Base-by-base conservation (phyloP, 208 protist species). In the Trypanosoma grayi region DNA sequence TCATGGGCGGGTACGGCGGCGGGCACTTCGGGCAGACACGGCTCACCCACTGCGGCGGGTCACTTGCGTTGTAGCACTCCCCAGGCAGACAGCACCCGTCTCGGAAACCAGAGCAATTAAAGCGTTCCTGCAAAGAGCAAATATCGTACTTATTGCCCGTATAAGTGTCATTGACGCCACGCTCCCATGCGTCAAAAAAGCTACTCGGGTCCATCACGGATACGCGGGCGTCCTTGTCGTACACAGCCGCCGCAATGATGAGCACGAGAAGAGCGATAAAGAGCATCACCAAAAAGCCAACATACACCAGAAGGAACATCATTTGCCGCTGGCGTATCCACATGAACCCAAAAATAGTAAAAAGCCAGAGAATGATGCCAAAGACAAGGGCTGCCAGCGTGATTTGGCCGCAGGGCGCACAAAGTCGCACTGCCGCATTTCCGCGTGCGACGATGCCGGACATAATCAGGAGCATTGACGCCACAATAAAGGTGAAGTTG, bases 401-500 rank as follows among this genome's bases (percentile, higher is more conserved):
- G 18, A 73, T 56, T 24, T 46, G 3, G 33, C 58, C 33, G 44
- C 67, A 73, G 2, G 33, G 2, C 25, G 6, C 45, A 31, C 67
- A 73, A 3, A 73, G 60, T 22, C 37, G 39, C n/a, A 73, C 51
- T 16, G 67, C 67, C 14, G 22, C 44, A 46, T 73, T 73, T 27
- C 44, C 27, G 45, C 34, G 50, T 14, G 67, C 58, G 13, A 73
- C 54, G 48, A 73, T 57, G 39, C 60, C 67, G 37, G 67, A 59
- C 67, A 73, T 73, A 31, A 73, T 68, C 9, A 73, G 36, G 13
- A 73, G 22, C 59, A 73, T 68, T 9, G 67, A 57, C 18, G 67
- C 67, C n/a, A 73, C 60, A 41, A 73, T 50, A 67, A 73, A 73
- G 1, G 67, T 73, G 46, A 73, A 73, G 31, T 73, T 73, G 31